These are phyloP conservation scores for Colletotrichum tamarilloi DNA, from an alignment of 2,329 filamentous ascomycete genomes.

Conservation along the genomic window DNA sequence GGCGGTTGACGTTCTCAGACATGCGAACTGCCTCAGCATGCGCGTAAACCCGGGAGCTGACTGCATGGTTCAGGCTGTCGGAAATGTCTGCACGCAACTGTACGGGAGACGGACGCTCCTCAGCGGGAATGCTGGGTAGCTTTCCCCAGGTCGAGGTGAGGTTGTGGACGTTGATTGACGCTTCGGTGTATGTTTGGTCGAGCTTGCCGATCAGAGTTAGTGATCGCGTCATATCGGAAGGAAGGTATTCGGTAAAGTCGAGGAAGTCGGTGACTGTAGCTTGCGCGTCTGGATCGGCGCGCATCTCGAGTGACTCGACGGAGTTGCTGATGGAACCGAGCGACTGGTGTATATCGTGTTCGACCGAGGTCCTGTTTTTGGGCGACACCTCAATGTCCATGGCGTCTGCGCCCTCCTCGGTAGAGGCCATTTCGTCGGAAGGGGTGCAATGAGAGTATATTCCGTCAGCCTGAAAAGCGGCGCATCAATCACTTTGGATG, in stretches of 20 bases:
- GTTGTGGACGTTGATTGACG: conserved; percentile 65
- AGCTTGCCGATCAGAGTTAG: conserved; percentile 74
- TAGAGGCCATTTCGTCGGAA: conserved; percentile 37
- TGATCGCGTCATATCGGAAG: conserved; percentile 74
- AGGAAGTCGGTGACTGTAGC: conserved; percentile 78
- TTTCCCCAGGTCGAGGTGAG: conserved; percentile 68
- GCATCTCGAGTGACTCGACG: conserved; percentile 59
- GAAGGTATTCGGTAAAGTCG: conserved; percentile 77
- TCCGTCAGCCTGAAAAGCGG: neutral
- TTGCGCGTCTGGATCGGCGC: conserved; percentile 73
- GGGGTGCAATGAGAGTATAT: neutral
- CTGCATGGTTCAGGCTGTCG: conserved; percentile 62
- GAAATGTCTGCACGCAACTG: conserved; percentile 71
- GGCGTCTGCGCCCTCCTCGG: conserved; percentile 37
- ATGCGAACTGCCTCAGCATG: conserved; percentile 73
- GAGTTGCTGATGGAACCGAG: conserved; percentile 48
- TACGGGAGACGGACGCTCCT: conserved; percentile 59
- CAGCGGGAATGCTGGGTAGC: conserved; percentile 60
- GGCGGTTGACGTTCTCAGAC: conserved; percentile 71
- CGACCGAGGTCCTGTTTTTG: conserved; percentile 45
- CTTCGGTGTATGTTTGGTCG: conserved; percentile 67
- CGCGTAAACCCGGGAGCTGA: conserved; percentile 67
- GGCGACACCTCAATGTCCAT: conserved; percentile 49
- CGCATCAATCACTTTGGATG: neutral
- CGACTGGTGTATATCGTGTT: conserved; percentile 41